Conservation (phyloP, 2,329 filamentous ascomycete genomes). For the Pseudogymnoascus sp. region DNA sequence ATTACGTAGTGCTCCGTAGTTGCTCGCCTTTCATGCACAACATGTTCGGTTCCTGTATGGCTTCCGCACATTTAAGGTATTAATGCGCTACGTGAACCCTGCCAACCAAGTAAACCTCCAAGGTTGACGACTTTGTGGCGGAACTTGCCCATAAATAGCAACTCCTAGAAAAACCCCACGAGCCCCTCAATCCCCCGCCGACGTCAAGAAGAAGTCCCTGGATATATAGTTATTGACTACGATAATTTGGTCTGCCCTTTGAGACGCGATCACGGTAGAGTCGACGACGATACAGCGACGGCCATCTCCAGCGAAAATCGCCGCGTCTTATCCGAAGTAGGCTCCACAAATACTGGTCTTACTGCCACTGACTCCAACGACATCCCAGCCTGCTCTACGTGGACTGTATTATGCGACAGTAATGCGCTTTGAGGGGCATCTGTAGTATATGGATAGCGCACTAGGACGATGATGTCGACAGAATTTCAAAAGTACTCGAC, state of each 20-base stretch:
- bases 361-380: slow-evolving; percentile 2
- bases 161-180: background rate
- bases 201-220: background rate
- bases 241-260: background rate
- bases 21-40: background rate
- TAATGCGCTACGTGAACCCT: slow-evolving; percentile 9
- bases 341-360: slow-evolving; percentile 8
- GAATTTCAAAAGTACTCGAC: slow-evolving; percentile 4
- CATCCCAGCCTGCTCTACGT: background rate
- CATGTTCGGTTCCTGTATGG: slow-evolving; percentile 6
- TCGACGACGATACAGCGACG: background rate
- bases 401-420: background rate
- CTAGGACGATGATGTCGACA: background rate
- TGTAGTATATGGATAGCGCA: slow-evolving; percentile 1
- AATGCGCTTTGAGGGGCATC: slow-evolving; percentile 3
- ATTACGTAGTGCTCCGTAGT: background rate
- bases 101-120: slow-evolving; percentile 8
- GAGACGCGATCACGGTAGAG: background rate
- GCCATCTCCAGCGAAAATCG: background rate
- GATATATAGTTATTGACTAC: background rate
- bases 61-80: slow-evolving; percentile 9
- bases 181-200: background rate
- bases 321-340: slow-evolving; percentile 7
- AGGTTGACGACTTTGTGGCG: slow-evolving; percentile 9
- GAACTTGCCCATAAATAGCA: slow-evolving; percentile 5